Conservation (phyloP, 192 early-diverging fungal genomes). For the Backusella parvicylindrica region DNA sequence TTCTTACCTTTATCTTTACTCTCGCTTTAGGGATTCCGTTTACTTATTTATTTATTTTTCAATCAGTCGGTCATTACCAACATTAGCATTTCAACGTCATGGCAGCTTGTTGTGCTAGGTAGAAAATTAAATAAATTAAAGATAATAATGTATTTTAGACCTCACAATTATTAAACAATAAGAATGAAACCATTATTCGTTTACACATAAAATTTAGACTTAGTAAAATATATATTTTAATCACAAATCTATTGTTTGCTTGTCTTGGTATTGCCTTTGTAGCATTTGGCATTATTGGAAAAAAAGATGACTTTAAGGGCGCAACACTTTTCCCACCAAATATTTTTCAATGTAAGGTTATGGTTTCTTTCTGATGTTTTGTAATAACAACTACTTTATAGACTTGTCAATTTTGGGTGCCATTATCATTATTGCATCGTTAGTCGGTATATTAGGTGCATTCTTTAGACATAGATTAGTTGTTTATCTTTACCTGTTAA, state of each 20-base stretch:
- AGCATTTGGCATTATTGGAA: slow-evolving; percentile 20
- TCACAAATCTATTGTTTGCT: slow-evolving; percentile 22
- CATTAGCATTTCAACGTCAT: background rate
- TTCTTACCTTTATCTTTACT: background rate
- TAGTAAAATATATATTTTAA: slow-evolving; percentile 30
- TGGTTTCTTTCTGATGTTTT: background rate
- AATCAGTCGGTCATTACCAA: background rate
- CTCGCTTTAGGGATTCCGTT: background rate
- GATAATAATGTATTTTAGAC: background rate
- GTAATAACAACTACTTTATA: background rate
- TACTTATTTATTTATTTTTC: background rate
- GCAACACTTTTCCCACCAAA: slow-evolving; percentile 15
- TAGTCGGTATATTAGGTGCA: slow-evolving; percentile 18
- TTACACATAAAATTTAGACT: slow-evolving; percentile 9
- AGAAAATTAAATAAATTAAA: background rate
- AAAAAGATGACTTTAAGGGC: slow-evolving; percentile 14
- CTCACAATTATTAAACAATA: background rate
- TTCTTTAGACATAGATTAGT: slow-evolving; percentile 8
- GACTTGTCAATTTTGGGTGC: slow-evolving; percentile 11
- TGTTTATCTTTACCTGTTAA: slow-evolving; percentile 13
- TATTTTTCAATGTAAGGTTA: slow-evolving; percentile 18
- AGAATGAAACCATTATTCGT: background rate
- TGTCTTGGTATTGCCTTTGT: slow-evolving; percentile 23
- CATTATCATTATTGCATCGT: slow-evolving; percentile 13
- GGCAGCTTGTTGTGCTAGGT: slow-evolving; percentile 11